Evolutionary conservation across 176 grass and related monocot species (phyloP), one percentile per base, ranked within the genome.

Genomic region (Puccinellia tenuiflora): DNA sequence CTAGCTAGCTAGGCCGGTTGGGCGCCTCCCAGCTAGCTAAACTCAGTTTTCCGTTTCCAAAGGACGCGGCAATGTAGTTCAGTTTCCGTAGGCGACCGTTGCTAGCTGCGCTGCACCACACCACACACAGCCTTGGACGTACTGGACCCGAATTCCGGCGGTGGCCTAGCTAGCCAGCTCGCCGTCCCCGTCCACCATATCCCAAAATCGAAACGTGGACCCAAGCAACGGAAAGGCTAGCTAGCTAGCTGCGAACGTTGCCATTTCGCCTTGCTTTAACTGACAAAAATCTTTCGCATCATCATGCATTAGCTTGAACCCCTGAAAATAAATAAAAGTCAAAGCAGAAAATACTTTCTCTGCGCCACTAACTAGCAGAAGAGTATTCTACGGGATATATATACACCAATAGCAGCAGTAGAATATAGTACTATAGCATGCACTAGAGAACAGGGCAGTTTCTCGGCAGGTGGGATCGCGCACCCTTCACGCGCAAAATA

Each of bases 151-250:
- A 38, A 39, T 42, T 21, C 46, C 33, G 70, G 59, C 82, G 63
- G 63, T 66, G 79, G 4, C 47, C n/a, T 65, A 21, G 18, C 50
- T 18, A 2, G 46, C 46, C 7, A 48, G 50, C 47, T 7, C 79
- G 50, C n/a, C n/a, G n/a, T n/a, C n/a, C n/a, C 79, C 79, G 47
- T 51, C 78, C 79, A 68, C 78, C 28, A 9, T 48, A 45, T 39
- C 65, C 73, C 48, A 53, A 75, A n/a, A 69, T 14, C 66, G 5
- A 21, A 39, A 35, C 21, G 9, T 29, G 74, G 74, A 25, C 67
- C 67, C 51, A 22, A 9, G 50, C 50, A 38, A 38, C 29, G 20
- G 29, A 25, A 50, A 38, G 6, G n/a, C n/a, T n/a, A n/a, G 34
- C 15, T 21, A 47, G 59, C 13, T n/a, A n/a, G n/a, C n/a, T 35